Conservation (phyloP, 768 basidiomycete genomes). For the Russula lepida region DNA sequence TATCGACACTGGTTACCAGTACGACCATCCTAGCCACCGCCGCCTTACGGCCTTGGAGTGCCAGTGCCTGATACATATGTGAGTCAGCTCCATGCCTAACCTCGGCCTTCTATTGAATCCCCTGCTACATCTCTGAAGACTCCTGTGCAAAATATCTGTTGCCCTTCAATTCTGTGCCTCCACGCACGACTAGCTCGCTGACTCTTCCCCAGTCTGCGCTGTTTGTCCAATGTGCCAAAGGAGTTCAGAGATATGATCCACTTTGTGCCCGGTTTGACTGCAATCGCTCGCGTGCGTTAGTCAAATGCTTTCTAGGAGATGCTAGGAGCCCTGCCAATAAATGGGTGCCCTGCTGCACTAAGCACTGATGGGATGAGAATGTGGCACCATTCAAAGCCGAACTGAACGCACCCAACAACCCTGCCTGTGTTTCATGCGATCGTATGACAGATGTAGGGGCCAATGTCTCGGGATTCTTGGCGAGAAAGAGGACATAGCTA, state of each 20-base stretch:
- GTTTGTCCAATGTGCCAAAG: neutral
- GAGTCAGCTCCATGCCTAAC: neutral
- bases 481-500: neutral
- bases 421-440: neutral
- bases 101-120: neutral
- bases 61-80: neutral
- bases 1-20: neutral
- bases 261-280: neutral
- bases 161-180: neutral
- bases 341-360: neutral
- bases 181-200: neutral
- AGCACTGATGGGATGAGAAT: conserved; percentile 10
- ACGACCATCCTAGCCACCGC: neutral
- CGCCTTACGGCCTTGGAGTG: neutral
- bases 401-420: neutral
- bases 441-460: neutral
- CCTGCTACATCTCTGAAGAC: neutral
- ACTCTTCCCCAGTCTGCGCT: neutral
- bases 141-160: neutral
- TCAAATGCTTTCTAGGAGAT: neutral
- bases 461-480: neutral
- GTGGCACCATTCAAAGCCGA: neutral
- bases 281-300: neutral
- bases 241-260: neutral
- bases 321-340: neutral